These are phyloP conservation scores for Geotrichum restrictum DNA, from an alignment of 1,139 yeast species.

Conservation along the genomic window DNA sequence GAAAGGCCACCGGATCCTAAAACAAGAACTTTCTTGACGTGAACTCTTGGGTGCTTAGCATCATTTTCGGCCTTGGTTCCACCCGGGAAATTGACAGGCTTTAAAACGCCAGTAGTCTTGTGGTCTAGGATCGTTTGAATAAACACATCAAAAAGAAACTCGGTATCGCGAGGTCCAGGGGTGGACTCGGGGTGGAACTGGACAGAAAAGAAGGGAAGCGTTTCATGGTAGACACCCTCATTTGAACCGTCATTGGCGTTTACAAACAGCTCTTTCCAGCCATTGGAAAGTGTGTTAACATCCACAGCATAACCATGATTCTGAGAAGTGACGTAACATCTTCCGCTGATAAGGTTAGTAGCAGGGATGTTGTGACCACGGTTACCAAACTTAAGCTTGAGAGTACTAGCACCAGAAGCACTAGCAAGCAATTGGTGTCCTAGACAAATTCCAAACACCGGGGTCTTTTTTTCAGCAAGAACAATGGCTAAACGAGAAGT, in stretches of 20 bases:
- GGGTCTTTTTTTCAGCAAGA: constrained; percentile 54
- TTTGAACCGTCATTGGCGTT: constrained; percentile 97
- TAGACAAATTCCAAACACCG: constrained; percentile 91
- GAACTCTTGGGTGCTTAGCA: constrained; percentile 62
- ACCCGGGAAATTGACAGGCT: constrained; percentile 87
- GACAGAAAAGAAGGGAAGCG: constrained; percentile 91
- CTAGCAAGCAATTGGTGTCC: constrained; percentile 97
- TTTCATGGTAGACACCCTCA: constrained; percentile 93
- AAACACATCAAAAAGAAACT: constrained; percentile 91
- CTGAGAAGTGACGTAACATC: constrained; percentile 98
- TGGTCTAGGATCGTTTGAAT: constrained; percentile 71
- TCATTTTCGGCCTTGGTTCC: constrained; percentile 67
- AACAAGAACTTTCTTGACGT: constrained; percentile 89
- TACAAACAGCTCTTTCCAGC: constrained; percentile 92
- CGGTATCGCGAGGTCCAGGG: constrained; percentile 99
- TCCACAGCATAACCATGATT: constrained; percentile 99
- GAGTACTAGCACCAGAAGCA: constrained; percentile 90
- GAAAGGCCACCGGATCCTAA: constrained; percentile 98
- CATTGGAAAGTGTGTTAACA: constrained; percentile 60
- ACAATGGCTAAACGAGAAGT: constrained; percentile 57
- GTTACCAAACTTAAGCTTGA: constrained; percentile 95
- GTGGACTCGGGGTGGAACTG: constrained; percentile 99
- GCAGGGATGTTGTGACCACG: constrained; percentile 99
- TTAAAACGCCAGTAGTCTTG: constrained; percentile 54
- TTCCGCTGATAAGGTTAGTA: constrained; percentile 85